Base-by-base conservation (phyloP, 352 stramenopile species). In the Globisporangium spiculum region DNA sequence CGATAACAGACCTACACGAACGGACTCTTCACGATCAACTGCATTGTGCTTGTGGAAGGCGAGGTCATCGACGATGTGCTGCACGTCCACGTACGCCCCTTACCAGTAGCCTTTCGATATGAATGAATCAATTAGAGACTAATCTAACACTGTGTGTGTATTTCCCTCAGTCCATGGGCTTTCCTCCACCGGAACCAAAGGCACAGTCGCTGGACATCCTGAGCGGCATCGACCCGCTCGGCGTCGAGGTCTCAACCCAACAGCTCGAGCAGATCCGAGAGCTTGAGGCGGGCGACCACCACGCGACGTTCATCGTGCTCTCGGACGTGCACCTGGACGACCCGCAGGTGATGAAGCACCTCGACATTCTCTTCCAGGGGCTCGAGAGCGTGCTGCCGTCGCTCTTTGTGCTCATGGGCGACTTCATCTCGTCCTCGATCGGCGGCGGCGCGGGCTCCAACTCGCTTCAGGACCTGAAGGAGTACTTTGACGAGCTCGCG, bases 311-410 rank as follows among this genome's bases (percentile, higher is more conserved):
- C 75, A 97, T 98, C 30, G 79, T 98, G 60, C 69, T 99, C 26
- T 98, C 92, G 10, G 92, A 98, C 70, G 90, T 99, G 16, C 87
- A 98, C 73, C 68, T 99, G 68, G 95, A 99, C 75, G 90, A 98
- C 36, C 90, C 90, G 16, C 75, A 89, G 22, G 91, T 98, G 22
- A 86, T 98, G 75, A 84, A 87, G 50, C 91, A 96, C 63, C 80
- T 99, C 38, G 84, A 97, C 65, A 66, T 88, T 32, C 76, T 99
- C 34, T 96, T 99, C 61, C 80, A 94, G 53, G 92, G 89, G 1
- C 90, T 97, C 34, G 80, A 96, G 60, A 82, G 75, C 24, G 75
- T 96, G 12, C 63, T 85, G 57, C 85, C 88, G 10, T 84, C 84
- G 22, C 69, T 98, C 22, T 98, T 98, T 70, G 84, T 98, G 16